These are phyloP conservation scores for Sanghuangporus sanghuang DNA, from an alignment of 1,284 basidiomycete genomes.

Conservation along the genomic window DNA sequence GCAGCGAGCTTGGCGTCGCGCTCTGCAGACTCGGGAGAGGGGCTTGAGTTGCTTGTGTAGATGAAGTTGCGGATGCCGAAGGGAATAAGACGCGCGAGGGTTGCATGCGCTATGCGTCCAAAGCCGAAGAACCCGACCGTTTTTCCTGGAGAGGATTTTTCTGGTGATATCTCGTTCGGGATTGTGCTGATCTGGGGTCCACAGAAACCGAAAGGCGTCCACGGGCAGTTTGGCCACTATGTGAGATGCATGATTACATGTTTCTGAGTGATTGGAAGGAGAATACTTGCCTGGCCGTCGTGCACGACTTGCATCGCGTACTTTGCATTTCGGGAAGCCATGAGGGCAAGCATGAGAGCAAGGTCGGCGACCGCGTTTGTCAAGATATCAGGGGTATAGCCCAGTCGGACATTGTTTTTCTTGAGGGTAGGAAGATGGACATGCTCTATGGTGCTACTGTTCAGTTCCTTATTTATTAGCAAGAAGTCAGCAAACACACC, in stretches of 20 bases:
- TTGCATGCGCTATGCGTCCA: conserved; percentile 85
- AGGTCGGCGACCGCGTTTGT: conserved; percentile 90
- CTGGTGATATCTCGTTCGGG: conserved; percentile 38
- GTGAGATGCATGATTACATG: neutral
- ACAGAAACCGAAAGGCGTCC: conserved; percentile 79
- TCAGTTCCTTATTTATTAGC: neutral
- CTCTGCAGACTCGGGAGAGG: conserved; percentile 29
- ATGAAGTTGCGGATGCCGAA: conserved; percentile 72
- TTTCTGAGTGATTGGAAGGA: neutral
- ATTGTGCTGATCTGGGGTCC: conserved; percentile 66
- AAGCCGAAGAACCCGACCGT: conserved; percentile 88
- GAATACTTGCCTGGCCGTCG: conserved; percentile 47
- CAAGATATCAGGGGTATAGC: conserved; percentile 89
- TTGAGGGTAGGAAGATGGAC: conserved; percentile 64
- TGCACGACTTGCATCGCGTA: conserved; percentile 63
- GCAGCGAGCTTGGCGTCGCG: conserved; percentile 50
- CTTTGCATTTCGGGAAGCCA: conserved; percentile 80
- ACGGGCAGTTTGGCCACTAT: conserved; percentile 60
- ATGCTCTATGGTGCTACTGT: conserved; percentile 57
- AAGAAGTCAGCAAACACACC: conserved; percentile 43
- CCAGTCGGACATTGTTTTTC: conserved; percentile 65
- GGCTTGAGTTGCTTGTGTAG: conserved; percentile 51
- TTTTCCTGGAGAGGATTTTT: conserved; percentile 25
- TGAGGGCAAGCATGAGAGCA: conserved; percentile 83
- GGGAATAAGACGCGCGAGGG: conserved; percentile 68